phyloP scores from a whole-genome alignment of 75 land plant genomes.

The Azolla pinnata region DNA sequence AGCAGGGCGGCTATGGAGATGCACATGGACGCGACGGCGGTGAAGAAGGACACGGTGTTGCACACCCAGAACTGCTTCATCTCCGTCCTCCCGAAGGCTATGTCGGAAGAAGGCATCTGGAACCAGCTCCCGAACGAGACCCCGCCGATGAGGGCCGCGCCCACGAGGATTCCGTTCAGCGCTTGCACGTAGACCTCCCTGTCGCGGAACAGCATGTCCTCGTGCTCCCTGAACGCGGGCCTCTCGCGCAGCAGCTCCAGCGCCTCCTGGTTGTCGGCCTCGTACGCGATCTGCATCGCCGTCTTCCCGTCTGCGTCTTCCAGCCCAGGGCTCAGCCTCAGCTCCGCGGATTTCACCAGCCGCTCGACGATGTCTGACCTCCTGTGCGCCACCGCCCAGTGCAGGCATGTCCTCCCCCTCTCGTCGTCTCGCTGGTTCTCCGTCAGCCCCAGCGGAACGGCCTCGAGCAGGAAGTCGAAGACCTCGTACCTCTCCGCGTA shows the following conservation, averaged over 20 bases:
- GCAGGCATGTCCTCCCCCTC: not conserved
- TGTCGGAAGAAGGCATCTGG: conserved; percentile 6
- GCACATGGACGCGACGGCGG: conserved; percentile 14
- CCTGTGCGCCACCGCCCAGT: conserved; percentile 10
- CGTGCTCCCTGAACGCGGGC: conserved; percentile 2
- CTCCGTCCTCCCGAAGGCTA: not conserved
- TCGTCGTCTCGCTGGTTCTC: not conserved
- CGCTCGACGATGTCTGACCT: conserved; percentile 2
- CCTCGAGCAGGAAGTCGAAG: not conserved
- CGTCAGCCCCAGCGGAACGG: not conserved
- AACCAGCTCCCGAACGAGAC: conserved; percentile 17
- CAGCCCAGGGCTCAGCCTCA: conserved; percentile 4
- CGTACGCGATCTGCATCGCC: conserved; percentile 12
- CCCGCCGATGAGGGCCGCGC: conserved; percentile 13
- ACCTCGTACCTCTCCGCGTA: not conserved
- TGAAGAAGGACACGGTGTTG: conserved; percentile 27
- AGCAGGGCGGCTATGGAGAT: conserved; percentile 13
- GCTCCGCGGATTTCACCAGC: not conserved
- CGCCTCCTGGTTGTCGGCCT: not conserved
- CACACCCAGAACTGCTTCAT: conserved; percentile 12
- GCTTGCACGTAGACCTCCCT: conserved; percentile 11
- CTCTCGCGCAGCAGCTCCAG: conserved; percentile 10
- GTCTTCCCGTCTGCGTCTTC: conserved; percentile 12
- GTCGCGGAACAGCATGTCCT: conserved; percentile 8
- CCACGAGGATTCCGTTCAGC: conserved; percentile 17